Evolutionary conservation across 345 rosid genomes (phyloP), one percentile per base, ranked within the genome.

Genomic region (Melaleuca quinquenervia): DNA sequence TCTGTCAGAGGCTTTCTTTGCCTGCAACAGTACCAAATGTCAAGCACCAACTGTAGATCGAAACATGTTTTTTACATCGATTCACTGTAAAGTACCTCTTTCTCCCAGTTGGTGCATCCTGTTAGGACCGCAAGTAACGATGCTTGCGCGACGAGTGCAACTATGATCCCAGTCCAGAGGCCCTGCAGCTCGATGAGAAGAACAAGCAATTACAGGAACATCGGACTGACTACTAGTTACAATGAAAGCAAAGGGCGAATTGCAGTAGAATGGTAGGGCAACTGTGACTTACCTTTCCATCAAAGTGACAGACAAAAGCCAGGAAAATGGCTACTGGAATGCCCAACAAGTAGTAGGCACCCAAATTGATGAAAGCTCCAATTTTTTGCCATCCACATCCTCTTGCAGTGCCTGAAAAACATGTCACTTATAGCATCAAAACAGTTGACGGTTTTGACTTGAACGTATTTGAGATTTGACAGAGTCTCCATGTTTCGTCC

Each of bases 331-430:
- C 87, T 0, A 80, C 26, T 1, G 90, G 92, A 74, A 87, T 62
- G 27, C 92, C 94, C 16, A 88, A 52, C 4, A 91, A 52, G n/a
- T 90, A 85, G 87, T 86, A 90, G 20, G 93, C 91, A 6, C 88
- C 92, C 5, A 92, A 88, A 64, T 90, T 91, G 22, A 86, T 88
- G 52, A 56, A 52, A 11, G 92, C 92, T 26, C 93, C 92, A 3
- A 86, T 62, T 12, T 87, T 86, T 82, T 89, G 92, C 93, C 92
- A 85, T 54, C 92, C 92, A 78, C 94, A 83, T 84, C 93, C 93
- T 48, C 94, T 89, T 26, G 64, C 48, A 27, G 11, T 36, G 41
- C n/a, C 8, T 58, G 32, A 62, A 70, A 49, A 84, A 62, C 7
- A 15, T 15, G 75, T 15, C 6, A 14, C 11, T 29, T 62, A 7